Percentiles rank a stretch among this genome's conserved stretches.
phyloP scores from a whole-genome alignment of 2,329 filamentous ascomycete genomes.

The Bipolaris zeicola region DNA sequence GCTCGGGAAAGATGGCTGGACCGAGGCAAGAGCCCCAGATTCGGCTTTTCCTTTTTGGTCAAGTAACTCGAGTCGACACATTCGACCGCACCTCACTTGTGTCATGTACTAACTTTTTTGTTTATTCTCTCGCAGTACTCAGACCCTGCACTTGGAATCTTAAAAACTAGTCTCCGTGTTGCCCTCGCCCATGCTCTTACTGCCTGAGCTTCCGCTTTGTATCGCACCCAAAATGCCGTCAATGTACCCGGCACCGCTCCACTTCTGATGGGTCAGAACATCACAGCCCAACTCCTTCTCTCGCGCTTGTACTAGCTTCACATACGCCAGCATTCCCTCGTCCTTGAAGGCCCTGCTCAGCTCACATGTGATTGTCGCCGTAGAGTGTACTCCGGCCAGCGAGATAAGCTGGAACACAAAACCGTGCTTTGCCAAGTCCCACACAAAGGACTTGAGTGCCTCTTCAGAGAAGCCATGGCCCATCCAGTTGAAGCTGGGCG shows the following conservation, averaged over 20 bases:
- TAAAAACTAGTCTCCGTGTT: conserved; percentile 72
- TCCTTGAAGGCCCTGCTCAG: conserved; percentile 81
- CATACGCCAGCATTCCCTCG: conserved; percentile 96
- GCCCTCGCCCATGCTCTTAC: conserved; percentile 91
- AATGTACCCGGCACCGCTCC: conserved; percentile 76
- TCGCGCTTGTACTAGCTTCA: conserved; percentile 85
- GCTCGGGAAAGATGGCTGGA: conserved; percentile 27
- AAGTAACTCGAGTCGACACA: not conserved
- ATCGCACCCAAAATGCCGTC: conserved; percentile 90
- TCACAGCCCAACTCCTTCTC: conserved; percentile 93
- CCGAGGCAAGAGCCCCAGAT: conserved; percentile 26
- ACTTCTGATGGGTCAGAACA: conserved; percentile 94
- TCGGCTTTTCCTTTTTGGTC: conserved; percentile 10
- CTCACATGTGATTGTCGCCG: conserved; percentile 70
- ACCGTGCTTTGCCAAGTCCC: conserved; percentile 91
- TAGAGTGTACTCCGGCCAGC: conserved; percentile 67
- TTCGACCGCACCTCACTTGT: too few relatives aligned
- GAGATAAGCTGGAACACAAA: conserved; percentile 70
- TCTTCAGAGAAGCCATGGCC: conserved; percentile 85
- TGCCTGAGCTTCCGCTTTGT: conserved; percentile 87
- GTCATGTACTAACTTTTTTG: not conserved
- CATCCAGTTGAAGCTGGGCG: conserved; percentile 99
- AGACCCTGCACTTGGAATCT: not conserved
- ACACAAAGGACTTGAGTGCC: conserved; percentile 87
- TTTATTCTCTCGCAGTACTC: not conserved